Percentiles rank a stretch among this genome's conserved stretches.
Evolutionary conservation across 306 rosid genomes (phyloP).

Genomic region (Cucumis sativus): Cucumber_9930_V3 NC_026657.2:8323001-8323500

Average conservation of each 20-base stretch:
- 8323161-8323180: not conserved
- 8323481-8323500: constrained; percentile 16
- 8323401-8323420: constrained; percentile 2
- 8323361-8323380: not conserved
- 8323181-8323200: constrained; percentile 4
- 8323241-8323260: not conserved
- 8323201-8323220: not conserved
- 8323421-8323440: constrained; percentile 10
- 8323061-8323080: too few relatives aligned
- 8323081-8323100: not conserved
- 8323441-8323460: constrained; percentile 15
- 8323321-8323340: constrained; percentile 4
- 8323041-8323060: too few relatives aligned
- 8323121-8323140: not conserved
- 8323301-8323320: constrained; percentile 6
- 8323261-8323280: not conserved
- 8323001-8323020: too few relatives aligned
- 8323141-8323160: not conserved
- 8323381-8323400: not conserved
- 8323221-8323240: not conserved
- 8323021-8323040: too few relatives aligned
- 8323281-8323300: not conserved
- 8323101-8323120: not conserved
- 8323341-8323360: not conserved
- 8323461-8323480: constrained; percentile 14